Evolutionary conservation across 2,329 filamentous ascomycete genomes (phyloP), one percentile per base, ranked within the genome.

Genomic region (Verticillium zaregamsianum): DNA sequence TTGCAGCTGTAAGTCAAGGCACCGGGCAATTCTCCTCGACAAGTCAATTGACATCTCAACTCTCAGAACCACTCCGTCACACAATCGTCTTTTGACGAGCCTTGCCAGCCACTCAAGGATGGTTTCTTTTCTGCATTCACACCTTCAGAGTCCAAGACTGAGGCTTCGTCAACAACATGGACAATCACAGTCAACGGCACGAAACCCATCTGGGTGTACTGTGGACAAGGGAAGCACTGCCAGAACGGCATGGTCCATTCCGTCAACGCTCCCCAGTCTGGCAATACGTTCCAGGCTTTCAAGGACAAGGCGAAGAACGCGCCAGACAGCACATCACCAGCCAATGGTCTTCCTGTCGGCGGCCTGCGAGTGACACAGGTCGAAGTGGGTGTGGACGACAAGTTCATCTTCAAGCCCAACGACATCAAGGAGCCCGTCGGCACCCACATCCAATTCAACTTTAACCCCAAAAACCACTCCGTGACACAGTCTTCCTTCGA

Each of bases 201-300:
- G 54, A 88, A 82, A 60, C 91, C 91, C 32, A 80, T 93, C 66
- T 95, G 91, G 90, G 78, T 91, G 66, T 94, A 90, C 82, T 94
- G 91, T 77, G 87, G 86, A 32, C 88, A 92, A 74, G 86, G 73
- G 55, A 85, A 82, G 70, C 91, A 95, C 77, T 95, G 91, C 76
- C 85, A 92, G 74, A 77, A 73, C 56, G 90, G 90, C 64, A 93
- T 93, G 89, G 70, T 77, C 1, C 73, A 75, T 31, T 65, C 72
- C 58, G 71, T 78, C 64, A 78, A 78, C 64, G 70, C 74, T 68
- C 71, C 72, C 0, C 49, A 66, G 7, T 63, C 66, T 5, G 71
- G 73, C n/a, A 74, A 76, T 57, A 76, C 74, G 3, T 68, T 77
- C 25, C 71, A 73, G 9, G 71, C 67, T 2, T 77, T 73, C 69